Evolutionary conservation across 2,329 filamentous ascomycete species (phyloP), one percentile per base, ranked within the genome.

Genomic region (Didymella pinodella): DNA sequence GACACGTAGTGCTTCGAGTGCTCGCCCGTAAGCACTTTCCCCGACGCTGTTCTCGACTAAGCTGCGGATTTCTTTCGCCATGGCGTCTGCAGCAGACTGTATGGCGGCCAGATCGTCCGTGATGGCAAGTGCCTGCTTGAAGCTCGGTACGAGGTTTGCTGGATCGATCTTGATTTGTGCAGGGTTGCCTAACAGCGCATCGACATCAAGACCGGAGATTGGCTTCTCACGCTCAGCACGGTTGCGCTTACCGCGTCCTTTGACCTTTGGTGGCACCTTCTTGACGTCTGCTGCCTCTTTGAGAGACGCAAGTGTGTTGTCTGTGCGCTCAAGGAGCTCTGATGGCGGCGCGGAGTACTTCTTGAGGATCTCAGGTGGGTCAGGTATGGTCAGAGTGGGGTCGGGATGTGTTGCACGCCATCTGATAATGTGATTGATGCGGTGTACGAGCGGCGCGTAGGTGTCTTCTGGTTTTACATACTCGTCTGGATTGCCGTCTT

Each of bases 141-240:
- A 97, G 59, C 94, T 91, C 0, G 95, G 93, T 5, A 98, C 87
- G 1, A 93, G 87, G 64, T 98, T 98, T 10, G 89, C 84, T 0
- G 85, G 75, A 8, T 86, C 84, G 56, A 90, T 88, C 44, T 80
- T 83, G 72, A 82, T 77, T 28, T 79, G 79, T 46, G 83, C 85
- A 55, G 85, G 81, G 57, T 82, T 79, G 45, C 85, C 84, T n/a
- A 98, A 86, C 2, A 98, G 85, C 4, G 87, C 88, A 59, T 93
- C 90, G 38, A 98, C 85, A 68, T 98, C 91, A 40, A 99, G 88
- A 20, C 93, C 93, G 0, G 94, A 98, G 8, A 97, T 85, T 0
- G 95, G 95, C 68, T 94, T 94, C 58, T 90, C 85, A 0, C 84
- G 79, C 29, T 96, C 88, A 65, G 86, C 61, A 64, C 87, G 72